Conservation (phyloP, 2,329 filamentous ascomycete species). For the Coniochaeta hoffmannii region DNA sequence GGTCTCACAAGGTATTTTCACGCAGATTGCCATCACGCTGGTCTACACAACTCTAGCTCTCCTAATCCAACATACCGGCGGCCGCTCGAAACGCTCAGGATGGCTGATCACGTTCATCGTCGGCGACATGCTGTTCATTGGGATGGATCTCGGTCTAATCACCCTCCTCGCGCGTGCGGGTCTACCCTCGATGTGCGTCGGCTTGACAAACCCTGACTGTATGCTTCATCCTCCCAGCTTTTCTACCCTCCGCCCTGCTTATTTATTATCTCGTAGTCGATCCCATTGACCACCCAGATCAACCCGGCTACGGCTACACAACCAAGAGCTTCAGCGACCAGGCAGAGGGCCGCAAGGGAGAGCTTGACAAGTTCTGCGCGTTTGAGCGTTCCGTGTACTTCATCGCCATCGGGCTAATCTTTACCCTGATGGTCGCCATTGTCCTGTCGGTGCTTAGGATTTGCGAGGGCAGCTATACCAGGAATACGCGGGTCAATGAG, state of each 20-base stretch:
- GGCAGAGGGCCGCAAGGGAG: slow-evolving; percentile 13
- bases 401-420: slow-evolving; percentile 19
- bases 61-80: slow-evolving; percentile 21
- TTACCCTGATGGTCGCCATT: slow-evolving; percentile 20
- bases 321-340: slow-evolving; percentile 24
- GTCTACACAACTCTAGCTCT: slow-evolving; percentile 24
- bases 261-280: slow-evolving; percentile 3
- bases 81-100: slow-evolving; percentile 13
- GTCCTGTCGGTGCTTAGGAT: slow-evolving; percentile 21
- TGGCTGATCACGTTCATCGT: slow-evolving; percentile 21
- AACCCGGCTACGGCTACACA: slow-evolving; percentile 12
- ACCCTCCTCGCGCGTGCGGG: slow-evolving; percentile 24
- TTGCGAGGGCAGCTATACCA: slow-evolving; percentile 20
- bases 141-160: slow-evolving; percentile 22
- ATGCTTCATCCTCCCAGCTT: slow-evolving; percentile 4
- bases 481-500: slow-evolving; percentile 15
- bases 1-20: slow-evolving; percentile 6
- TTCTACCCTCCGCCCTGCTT: background rate
- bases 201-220: slow-evolving; percentile 20
- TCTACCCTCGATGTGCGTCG: slow-evolving; percentile 25
- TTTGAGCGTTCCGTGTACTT: slow-evolving; percentile 25
- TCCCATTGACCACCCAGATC: slow-evolving; percentile 4
- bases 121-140: slow-evolving; percentile 22
- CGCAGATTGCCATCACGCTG: slow-evolving; percentile 20
- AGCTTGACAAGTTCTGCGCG: slow-evolving; percentile 21